phyloP scores from a whole-genome alignment of 2,329 filamentous ascomycete species.

The Fusarium pseudocircinatum region DNA sequence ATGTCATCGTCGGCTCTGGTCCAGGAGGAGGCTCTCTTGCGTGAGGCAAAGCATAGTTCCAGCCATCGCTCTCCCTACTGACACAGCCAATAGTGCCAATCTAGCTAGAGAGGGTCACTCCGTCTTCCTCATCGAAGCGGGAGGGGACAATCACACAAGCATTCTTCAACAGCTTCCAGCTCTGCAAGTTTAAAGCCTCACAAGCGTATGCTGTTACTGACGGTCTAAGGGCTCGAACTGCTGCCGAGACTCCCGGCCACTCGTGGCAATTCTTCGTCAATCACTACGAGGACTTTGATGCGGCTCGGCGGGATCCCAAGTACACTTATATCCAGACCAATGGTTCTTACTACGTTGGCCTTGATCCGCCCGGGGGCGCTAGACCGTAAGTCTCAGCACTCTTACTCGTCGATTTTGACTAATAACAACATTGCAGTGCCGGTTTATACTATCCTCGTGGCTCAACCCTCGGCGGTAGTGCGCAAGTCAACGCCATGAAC shows the following conservation, averaged over 20 bases:
- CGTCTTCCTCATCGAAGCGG: constrained; percentile 3
- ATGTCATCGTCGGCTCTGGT: neutral
- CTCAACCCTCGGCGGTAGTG: neutral
- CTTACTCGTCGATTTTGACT: fast-evolving
- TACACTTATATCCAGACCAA: constrained; percentile 16
- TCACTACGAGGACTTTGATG: constrained; percentile 2
- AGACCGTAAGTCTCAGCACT: neutral
- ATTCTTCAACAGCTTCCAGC: neutral
- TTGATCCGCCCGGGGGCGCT: neutral
- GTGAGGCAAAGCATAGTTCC: neutral
- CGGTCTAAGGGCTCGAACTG: neutral
- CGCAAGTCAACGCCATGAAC: constrained; percentile 6
- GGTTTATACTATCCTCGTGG: constrained; percentile 11
- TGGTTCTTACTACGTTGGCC: constrained; percentile 1
- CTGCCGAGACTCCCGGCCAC: neutral
- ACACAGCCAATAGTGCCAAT: neutral
- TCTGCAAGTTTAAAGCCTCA: neutral
- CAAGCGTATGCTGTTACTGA: fast-evolving
- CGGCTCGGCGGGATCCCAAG: constrained; percentile 1
- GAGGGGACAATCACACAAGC: neutral
- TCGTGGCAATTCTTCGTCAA: constrained; percentile 12
- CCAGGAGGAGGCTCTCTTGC: constrained; percentile 4
- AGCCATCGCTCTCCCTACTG: fast-evolving
- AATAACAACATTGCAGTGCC: neutral
- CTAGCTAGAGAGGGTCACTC: neutral